Percentiles rank a stretch among this genome's conserved stretches.
Evolutionary conservation across 2,329 filamentous ascomycete genomes (phyloP).

Genomic region (Corinectria fuckeliana): DNA sequence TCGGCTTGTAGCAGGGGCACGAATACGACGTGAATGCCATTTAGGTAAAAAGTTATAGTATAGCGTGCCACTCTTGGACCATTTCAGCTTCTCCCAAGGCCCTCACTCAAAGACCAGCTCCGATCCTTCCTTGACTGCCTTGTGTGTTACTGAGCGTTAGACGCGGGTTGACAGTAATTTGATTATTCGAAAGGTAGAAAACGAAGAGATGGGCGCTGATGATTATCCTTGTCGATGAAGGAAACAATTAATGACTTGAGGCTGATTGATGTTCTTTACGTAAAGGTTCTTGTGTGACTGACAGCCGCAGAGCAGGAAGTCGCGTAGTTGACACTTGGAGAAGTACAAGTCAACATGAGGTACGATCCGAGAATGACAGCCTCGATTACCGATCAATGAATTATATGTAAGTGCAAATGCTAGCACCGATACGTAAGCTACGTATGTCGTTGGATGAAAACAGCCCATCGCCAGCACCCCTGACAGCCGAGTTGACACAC

Average conservation of each 20-base stretch:
- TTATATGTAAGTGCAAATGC: not conserved
- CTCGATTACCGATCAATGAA: not conserved
- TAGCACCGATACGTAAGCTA: not conserved
- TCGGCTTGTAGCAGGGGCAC: not conserved
- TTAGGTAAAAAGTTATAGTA: not conserved
- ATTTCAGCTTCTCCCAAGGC: not conserved
- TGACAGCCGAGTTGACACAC: not conserved
- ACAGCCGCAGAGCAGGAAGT: not conserved
- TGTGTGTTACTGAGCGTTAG: not conserved
- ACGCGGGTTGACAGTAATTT: not conserved
- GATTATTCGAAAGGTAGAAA: not conserved
- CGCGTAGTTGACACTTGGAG: not conserved
- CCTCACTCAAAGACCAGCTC: not conserved
- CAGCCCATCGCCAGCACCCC: not conserved
- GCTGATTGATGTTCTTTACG: not conserved
- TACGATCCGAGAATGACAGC: not conserved
- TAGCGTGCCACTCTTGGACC: not conserved
- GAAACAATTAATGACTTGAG: not conserved
- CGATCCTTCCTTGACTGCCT: not conserved
- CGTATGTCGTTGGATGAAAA: not conserved
- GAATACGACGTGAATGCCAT: not conserved
- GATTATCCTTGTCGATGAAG: not conserved
- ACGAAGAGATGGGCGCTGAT: not conserved
- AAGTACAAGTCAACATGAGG: not conserved
- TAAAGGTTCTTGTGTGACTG: not conserved